Evolutionary conservation across 345 rosid genomes (phyloP).

Genomic region (Citrus medica): DNA sequence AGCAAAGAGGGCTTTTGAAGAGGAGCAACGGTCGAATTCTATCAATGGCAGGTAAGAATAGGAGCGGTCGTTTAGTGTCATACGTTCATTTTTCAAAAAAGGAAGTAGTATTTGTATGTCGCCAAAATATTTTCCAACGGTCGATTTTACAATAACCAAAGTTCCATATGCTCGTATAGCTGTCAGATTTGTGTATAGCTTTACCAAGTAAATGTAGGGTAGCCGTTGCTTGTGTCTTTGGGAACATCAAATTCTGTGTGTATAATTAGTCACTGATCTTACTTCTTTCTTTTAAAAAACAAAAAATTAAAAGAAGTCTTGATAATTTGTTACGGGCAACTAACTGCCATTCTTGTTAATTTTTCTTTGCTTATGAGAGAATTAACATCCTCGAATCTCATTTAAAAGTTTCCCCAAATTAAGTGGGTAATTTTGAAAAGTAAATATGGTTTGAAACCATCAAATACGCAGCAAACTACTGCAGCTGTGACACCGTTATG

Average conservation of each 20-base stretch:
- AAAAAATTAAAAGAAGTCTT: too few species aligned
- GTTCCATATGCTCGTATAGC: background rate
- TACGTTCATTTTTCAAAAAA: background rate
- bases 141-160: slow-evolving; percentile 9
- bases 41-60: background rate
- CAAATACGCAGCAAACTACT: background rate
- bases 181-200: background rate
- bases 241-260: too few species aligned
- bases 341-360: too few species aligned
- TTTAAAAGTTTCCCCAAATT: too few species aligned
- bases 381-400: too few species aligned
- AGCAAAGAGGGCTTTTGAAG: slow-evolving; percentile 15
- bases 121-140: slow-evolving; percentile 7
- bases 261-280: too few species aligned
- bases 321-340: too few species aligned
- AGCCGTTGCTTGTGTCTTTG: background rate
- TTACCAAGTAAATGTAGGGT: background rate
- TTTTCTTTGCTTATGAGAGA: too few species aligned
- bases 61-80: slow-evolving; percentile 11
- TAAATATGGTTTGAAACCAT: too few species aligned
- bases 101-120: background rate
- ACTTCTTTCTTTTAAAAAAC: too few species aligned
- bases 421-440: too few species aligned
- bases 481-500: background rate
- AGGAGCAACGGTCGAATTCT: slow-evolving; percentile 47